Conservation (phyloP, 768 basidiomycete genomes). For the Tremella yokohamensis region DNA sequence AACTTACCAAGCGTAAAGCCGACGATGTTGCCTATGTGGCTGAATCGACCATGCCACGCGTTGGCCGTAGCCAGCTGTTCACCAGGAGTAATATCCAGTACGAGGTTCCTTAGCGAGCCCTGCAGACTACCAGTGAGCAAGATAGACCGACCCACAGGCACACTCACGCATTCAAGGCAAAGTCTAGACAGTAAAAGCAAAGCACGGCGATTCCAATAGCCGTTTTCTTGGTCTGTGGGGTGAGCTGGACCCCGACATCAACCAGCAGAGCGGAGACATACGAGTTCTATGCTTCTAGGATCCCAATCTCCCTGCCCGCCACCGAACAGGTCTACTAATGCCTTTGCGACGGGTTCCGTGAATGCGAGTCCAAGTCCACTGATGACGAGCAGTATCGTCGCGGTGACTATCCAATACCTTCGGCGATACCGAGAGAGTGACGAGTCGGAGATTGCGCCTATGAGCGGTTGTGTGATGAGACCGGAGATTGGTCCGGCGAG, state of each 20-base stretch:
- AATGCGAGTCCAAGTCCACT: slow-evolving; percentile 79
- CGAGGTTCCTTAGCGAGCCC: slow-evolving; percentile 86
- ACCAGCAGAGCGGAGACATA: slow-evolving; percentile 47
- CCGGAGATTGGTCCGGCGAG: slow-evolving; percentile 83
- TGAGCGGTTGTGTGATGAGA: slow-evolving; percentile 91
- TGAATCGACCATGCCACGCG: slow-evolving; percentile 97
- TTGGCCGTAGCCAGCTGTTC: slow-evolving; percentile 89
- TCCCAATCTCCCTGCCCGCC: slow-evolving; percentile 84
- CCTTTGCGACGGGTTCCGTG: slow-evolving; percentile 66
- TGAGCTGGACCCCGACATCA: not conserved
- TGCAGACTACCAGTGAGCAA: slow-evolving; percentile 49
- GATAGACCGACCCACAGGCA: not conserved
- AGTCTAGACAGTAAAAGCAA: slow-evolving; percentile 91
- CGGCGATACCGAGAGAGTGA: slow-evolving; percentile 82
- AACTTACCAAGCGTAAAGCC: slow-evolving; percentile 82
- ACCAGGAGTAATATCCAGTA: slow-evolving; percentile 83
- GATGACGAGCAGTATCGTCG: slow-evolving; percentile 72
- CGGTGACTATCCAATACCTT: slow-evolving; percentile 87
- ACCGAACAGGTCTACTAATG: slow-evolving; percentile 72
- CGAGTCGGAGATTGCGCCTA: slow-evolving; percentile 94
- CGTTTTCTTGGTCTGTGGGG: slow-evolving; percentile 60
- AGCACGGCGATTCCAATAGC: slow-evolving; percentile 82
- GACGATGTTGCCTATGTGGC: slow-evolving; percentile 91
- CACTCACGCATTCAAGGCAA: slow-evolving; percentile 79
- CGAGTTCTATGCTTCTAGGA: slow-evolving; percentile 64